Evolutionary conservation across 768 basidiomycete genomes (phyloP), one percentile per base, ranked within the genome.

Genomic region (Epithele typhae): DNA sequence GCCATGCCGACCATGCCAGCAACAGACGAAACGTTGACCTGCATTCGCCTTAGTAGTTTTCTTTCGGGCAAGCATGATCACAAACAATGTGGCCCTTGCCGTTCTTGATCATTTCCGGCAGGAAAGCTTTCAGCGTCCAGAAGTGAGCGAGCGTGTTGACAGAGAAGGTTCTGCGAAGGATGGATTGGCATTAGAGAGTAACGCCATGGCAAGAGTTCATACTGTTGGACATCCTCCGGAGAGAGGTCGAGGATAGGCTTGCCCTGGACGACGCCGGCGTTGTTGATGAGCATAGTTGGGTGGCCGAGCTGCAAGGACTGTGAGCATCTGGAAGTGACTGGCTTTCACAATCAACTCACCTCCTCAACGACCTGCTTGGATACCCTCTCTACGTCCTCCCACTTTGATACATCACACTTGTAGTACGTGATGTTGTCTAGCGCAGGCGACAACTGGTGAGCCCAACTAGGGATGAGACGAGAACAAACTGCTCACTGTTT

Each of bases 251-350:
- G 68, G 25, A 99, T 68, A 2, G 83, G 68, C 57, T 93, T 94
- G 21, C 93, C 92, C 66, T 93, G 89, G 21, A 88, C 90, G 47
- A 96, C 82, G 17, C 94, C 96, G 0, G 95, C 96, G 60, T 95
- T 97, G 69, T 97, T 98, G 56, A 99, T 73, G 19, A 99, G 68
- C 32, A 97, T 76, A 0, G 96, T 96, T 0, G 90, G 90, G 48
- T 87, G 76, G 3, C 91, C 94, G 43, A 95, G 74, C 90, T 94
- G 56, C 25, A 22, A 38, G 5, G 19, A 30, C 9, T 37, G n/a
- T 39, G 7, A 39, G 9, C 30, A 32, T 9, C 15, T 32, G 30
- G 30, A 32, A 9, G 30, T 32, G 9, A 15, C 15, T 24, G 25
- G 22, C 11, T 25, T n/a, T 25, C 12, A 14, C 5, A 21, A 41